Conservation (phyloP, 139 green algal species). For the Eudorina sp. region DNA sequence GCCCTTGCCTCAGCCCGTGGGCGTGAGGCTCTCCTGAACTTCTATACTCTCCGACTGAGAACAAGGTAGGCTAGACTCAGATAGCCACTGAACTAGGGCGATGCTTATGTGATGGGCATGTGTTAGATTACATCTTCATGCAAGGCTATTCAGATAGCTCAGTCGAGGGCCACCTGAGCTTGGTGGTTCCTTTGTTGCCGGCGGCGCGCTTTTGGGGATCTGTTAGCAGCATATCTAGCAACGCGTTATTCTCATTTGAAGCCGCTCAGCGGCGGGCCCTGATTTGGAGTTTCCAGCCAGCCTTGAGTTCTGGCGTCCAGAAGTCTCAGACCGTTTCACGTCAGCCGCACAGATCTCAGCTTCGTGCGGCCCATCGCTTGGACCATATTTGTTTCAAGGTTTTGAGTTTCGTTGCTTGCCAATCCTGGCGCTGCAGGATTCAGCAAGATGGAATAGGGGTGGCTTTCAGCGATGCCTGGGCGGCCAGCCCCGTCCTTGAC, state of each 20-base stretch:
- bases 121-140: no score
- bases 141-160: no score
- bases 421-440: background rate
- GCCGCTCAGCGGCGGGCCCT: background rate
- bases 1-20: slow-evolving; percentile 7
- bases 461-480: slow-evolving; percentile 26
- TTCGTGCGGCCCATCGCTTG: background rate
- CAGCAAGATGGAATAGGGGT: slow-evolving; percentile 12
- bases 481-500: slow-evolving; percentile 22
- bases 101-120: no score
- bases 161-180: no score
- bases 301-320: background rate
- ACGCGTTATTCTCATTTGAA: background rate
- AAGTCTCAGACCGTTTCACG: background rate
- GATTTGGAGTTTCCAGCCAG: background rate
- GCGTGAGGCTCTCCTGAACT: background rate
- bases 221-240: background rate
- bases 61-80: slow-evolving; percentile 25
- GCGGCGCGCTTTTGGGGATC: background rate
- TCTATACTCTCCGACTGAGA: background rate
- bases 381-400: background rate
- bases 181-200: background rate
- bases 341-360: background rate
- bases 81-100: no score
- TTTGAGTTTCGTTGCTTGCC: background rate